phyloP scores from a whole-genome alignment of 352 stramenopile species.

The Globisporangium mamillatum region DNA sequence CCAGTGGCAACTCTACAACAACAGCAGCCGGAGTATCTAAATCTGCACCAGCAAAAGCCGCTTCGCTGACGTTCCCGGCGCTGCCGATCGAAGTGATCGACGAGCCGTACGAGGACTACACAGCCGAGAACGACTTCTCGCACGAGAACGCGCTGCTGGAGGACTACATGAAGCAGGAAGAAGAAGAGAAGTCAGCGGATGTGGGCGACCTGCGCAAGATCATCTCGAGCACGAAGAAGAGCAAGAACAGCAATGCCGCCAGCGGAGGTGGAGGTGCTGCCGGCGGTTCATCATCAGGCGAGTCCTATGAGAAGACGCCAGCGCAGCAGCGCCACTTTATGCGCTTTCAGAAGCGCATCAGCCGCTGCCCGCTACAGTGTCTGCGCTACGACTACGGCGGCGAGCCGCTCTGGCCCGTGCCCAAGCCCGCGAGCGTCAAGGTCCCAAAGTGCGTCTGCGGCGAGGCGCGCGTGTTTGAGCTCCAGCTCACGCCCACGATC shows the following conservation, averaged over 20 bases:
- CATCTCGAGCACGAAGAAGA: conserved; percentile 56
- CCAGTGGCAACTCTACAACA: neutral
- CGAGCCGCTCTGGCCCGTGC: conserved; percentile 75
- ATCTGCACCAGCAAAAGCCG: neutral
- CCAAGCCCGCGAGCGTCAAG: conserved; percentile 43
- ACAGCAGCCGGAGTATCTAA: neutral
- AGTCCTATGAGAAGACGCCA: conserved; percentile 83
- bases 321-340: conserved; percentile 72
- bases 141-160: conserved; percentile 75
- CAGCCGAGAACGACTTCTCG: conserved; percentile 54
- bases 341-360: conserved; percentile 86
- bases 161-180: conserved; percentile 78
- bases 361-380: conserved; percentile 67
- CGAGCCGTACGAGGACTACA: conserved; percentile 73
- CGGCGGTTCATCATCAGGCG: conserved; percentile 24
- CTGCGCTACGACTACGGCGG: conserved; percentile 85
- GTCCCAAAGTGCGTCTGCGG: conserved; percentile 60
- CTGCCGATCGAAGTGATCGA: conserved; percentile 72
- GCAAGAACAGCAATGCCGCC: conserved; percentile 1
- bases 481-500: conserved; percentile 81
- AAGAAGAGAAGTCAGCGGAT: conserved; percentile 74
- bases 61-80: conserved; percentile 41
- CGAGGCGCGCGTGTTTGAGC: conserved; percentile 67
- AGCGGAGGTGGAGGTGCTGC: conserved; percentile 15
- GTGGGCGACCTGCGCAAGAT: conserved; percentile 55